phyloP scores from a whole-genome alignment of 345 rosid species.

The Syzygium grande region DNA sequence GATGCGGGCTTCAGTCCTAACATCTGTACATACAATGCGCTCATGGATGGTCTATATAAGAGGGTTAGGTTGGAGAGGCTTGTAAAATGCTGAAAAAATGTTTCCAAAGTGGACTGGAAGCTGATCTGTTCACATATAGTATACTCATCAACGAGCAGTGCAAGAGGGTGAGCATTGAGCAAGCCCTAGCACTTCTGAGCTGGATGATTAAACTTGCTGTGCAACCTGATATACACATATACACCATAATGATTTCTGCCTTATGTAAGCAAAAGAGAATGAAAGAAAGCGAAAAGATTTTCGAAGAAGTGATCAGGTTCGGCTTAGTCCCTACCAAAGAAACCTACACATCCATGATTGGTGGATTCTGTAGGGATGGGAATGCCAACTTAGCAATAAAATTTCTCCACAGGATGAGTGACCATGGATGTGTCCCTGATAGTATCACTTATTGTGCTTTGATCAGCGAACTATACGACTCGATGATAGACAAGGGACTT shows the following conservation, averaged over 20 bases:
- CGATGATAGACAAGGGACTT: slow-evolving; percentile 66
- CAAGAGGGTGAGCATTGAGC: slow-evolving; percentile 30
- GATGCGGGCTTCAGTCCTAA: slow-evolving; percentile 55
- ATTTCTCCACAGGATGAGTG: slow-evolving; percentile 51
- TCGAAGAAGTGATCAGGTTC: slow-evolving; percentile 30
- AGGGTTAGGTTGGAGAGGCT: slow-evolving; percentile 59
- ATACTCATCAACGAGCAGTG: slow-evolving; percentile 75
- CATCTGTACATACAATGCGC: slow-evolving; percentile 53
- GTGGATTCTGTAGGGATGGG: slow-evolving; percentile 62
- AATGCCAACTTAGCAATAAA: slow-evolving; percentile 36
- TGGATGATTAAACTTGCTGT: slow-evolving; percentile 61
- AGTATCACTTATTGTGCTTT: slow-evolving; percentile 72
- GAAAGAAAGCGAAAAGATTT: slow-evolving; percentile 62
- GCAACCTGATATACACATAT: slow-evolving; percentile 53
- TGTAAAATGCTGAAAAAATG: slow-evolving; percentile 45
- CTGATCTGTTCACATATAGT: slow-evolving; percentile 75
- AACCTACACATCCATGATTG: slow-evolving; percentile 80
- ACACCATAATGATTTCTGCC: slow-evolving; percentile 57
- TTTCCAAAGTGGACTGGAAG: slow-evolving; percentile 36
- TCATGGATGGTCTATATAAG: slow-evolving; percentile 54
- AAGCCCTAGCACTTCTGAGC: slow-evolving; percentile 46
- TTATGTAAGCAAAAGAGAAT: slow-evolving; percentile 60
- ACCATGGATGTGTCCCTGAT: slow-evolving; percentile 55
- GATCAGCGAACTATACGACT: slow-evolving; percentile 71
- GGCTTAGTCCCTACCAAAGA: slow-evolving; percentile 77